Evolutionary conservation across 2,329 filamentous ascomycete genomes (phyloP).

Genomic region (Immersiporthe knoxdaviesiana): DNA sequence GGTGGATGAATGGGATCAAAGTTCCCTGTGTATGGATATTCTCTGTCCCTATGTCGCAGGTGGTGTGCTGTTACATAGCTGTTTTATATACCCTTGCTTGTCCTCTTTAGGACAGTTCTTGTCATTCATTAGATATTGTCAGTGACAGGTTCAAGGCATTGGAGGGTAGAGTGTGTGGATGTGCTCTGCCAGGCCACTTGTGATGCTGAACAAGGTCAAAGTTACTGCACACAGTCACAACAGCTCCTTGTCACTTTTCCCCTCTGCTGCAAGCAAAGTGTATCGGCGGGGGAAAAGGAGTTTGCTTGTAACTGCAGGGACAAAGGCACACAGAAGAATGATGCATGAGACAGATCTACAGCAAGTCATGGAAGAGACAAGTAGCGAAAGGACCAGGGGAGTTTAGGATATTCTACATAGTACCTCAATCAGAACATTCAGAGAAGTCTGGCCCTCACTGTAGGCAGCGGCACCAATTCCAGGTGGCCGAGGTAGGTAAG

Average conservation of each 20-base stretch:
- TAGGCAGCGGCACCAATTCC: too few relatives aligned
- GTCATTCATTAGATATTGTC: not conserved
- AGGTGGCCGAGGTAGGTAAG: too few relatives aligned
- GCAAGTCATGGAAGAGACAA: too few relatives aligned
- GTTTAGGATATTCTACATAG: too few relatives aligned
- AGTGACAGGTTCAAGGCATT: not conserved
- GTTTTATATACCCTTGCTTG: constrained; percentile 3
- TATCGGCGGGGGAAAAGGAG: too few relatives aligned
- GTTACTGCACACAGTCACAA: not conserved
- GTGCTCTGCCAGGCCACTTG: not conserved
- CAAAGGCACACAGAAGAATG: not conserved
- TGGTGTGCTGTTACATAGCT: not conserved
- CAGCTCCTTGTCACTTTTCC: not conserved
- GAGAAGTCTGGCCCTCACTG: too few relatives aligned
- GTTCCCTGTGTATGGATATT: not conserved
- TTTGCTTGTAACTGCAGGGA: not conserved
- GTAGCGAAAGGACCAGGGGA: too few relatives aligned
- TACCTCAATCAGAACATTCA: too few relatives aligned
- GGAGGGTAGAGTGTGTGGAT: not conserved
- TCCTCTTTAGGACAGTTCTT: not conserved
- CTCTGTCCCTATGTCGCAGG: not conserved
- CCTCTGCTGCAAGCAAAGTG: not conserved
- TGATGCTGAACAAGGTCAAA: not conserved
- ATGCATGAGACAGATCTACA: too few relatives aligned
- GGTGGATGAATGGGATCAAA: not conserved